Evolutionary conservation across 2,329 filamentous ascomycete genomes (phyloP).

Genomic region (Nigrospora sphaerica): DNA sequence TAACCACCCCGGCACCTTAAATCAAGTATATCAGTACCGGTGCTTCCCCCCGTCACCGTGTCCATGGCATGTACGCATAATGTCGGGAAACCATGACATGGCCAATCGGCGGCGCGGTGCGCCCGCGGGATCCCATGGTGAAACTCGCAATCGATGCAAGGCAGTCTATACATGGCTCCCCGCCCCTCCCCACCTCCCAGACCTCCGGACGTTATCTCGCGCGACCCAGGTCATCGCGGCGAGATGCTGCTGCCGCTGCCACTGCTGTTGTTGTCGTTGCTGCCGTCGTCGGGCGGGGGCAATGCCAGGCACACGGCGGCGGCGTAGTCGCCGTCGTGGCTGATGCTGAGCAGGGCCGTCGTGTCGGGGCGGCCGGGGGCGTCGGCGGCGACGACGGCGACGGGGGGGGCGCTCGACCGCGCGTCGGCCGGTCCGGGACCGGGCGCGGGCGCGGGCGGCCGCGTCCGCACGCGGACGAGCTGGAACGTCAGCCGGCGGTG

Average conservation of each 20-base stretch:
- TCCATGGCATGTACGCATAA: no score
- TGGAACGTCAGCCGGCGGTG: slow-evolving; percentile 54
- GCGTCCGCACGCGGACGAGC: slow-evolving; percentile 42
- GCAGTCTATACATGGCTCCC: not conserved
- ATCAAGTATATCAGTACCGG: no score
- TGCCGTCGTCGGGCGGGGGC: not conserved
- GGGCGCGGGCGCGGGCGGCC: not conserved
- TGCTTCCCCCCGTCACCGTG: no score
- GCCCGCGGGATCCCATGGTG: no score
- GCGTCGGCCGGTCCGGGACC: slow-evolving; percentile 6
- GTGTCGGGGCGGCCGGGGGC: not conserved
- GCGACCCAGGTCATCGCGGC: not conserved
- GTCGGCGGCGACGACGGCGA: slow-evolving; percentile 32
- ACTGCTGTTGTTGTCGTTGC: not conserved
- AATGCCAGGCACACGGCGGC: slow-evolving; percentile 59
- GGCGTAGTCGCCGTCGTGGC: slow-evolving; percentile 80
- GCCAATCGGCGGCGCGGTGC: no score
- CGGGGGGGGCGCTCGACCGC: slow-evolving; percentile 30
- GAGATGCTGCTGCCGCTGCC: not conserved
- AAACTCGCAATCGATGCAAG: no score
- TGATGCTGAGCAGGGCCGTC: slow-evolving; percentile 71
- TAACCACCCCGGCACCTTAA: no score
- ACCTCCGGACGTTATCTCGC: not conserved
- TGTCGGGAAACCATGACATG: no score
- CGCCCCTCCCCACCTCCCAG: not conserved